phyloP scores from a whole-genome alignment of 192 early-diverging fungal genomes.

The Backusella psychrophila region DNA sequence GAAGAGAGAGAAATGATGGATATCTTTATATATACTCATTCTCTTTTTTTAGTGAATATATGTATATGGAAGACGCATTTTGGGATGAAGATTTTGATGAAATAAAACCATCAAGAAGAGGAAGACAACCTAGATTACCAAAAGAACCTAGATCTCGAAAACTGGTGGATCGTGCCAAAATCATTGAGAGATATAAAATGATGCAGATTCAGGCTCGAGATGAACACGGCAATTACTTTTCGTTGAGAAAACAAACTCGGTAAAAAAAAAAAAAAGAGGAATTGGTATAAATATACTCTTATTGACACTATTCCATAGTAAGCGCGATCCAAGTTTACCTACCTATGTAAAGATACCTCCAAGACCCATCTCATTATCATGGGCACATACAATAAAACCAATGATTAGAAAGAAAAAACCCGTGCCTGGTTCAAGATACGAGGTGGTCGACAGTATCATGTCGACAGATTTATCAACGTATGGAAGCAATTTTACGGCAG shows the following conservation, averaged over 20 bases:
- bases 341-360: slow-evolving; percentile 89
- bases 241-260: slow-evolving; percentile 81
- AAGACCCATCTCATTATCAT: slow-evolving; percentile 79
- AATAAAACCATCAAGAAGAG: slow-evolving; percentile 42
- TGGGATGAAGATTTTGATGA: slow-evolving; percentile 69
- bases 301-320: neutral
- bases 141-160: slow-evolving; percentile 43
- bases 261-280: neutral
- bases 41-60: slow-evolving; percentile 60
- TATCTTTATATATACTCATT: neutral
- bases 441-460: slow-evolving; percentile 43
- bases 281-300: neutral
- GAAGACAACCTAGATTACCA: slow-evolving; percentile 23
- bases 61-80: slow-evolving; percentile 80
- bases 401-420: slow-evolving; percentile 12
- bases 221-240: slow-evolving; percentile 79
- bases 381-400: slow-evolving; percentile 75
- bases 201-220: slow-evolving; percentile 89
- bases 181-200: slow-evolving; percentile 80
- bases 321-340: slow-evolving; percentile 78
- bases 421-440: slow-evolving; percentile 33
- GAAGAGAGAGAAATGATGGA: slow-evolving; percentile 5
- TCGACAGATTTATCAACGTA: slow-evolving; percentile 49
- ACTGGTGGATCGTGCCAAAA: slow-evolving; percentile 56
- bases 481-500: slow-evolving; percentile 74